These are phyloP conservation scores for Megacollybia marginata DNA, from an alignment of 768 basidiomycete species.

Conservation along the genomic window DNA sequence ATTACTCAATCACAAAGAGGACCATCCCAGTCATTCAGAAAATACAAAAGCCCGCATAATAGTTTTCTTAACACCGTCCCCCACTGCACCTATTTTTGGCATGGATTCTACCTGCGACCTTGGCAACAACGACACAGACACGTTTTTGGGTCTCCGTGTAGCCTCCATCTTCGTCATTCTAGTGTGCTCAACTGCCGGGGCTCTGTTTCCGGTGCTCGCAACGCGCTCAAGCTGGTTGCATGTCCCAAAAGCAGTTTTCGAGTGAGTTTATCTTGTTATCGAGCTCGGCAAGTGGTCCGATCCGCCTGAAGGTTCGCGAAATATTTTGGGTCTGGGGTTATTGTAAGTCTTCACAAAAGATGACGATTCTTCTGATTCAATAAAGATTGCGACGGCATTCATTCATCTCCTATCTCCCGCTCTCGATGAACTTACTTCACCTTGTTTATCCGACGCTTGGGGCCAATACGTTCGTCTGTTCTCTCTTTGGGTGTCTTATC, in stretches of 20 bases:
- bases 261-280: constrained; percentile 37
- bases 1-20: too few species aligned
- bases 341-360: constrained; percentile 48
- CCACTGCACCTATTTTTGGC: too few species aligned
- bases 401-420: constrained; percentile 79
- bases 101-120: neutral
- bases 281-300: neutral
- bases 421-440: constrained; percentile 57
- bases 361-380: too few species aligned
- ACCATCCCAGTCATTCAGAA: too few species aligned
- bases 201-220: constrained; percentile 67
- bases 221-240: constrained; percentile 40
- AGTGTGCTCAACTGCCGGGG: constrained; percentile 47
- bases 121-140: constrained; percentile 37
- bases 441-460: constrained; percentile 72
- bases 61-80: too few species aligned
- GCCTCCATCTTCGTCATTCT: constrained; percentile 74
- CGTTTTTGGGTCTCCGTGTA: constrained; percentile 48
- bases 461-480: constrained; percentile 52
- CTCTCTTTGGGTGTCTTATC: neutral
- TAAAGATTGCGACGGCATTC: constrained; percentile 82
- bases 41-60: too few species aligned
- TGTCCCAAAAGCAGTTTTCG: constrained; percentile 56
- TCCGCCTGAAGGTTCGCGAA: constrained; percentile 60
- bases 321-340: constrained; percentile 86